Evolutionary conservation across 2,329 filamentous ascomycete species (phyloP).

Genomic region (Zymoseptoria ardabiliae): DNA sequence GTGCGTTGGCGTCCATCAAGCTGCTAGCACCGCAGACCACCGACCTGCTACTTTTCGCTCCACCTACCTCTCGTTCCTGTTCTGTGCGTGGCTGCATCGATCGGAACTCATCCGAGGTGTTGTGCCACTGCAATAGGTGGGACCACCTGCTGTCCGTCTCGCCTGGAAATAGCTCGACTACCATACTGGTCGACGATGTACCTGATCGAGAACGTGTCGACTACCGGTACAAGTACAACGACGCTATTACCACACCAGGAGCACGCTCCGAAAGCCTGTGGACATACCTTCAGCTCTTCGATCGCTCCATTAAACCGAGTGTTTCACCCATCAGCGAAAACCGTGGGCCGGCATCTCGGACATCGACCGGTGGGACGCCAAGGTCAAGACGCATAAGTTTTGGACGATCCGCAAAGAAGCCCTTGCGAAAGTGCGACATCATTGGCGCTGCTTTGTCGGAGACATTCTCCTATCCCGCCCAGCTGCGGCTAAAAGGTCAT

Average conservation of each 20-base stretch:
- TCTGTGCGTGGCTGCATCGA: slow-evolving; percentile 6
- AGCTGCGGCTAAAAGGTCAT: background rate
- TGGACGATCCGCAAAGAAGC: background rate
- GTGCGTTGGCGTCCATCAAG: background rate
- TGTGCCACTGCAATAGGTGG: background rate
- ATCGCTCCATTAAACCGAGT: background rate
- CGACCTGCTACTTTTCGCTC: background rate
- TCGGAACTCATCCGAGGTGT: background rate
- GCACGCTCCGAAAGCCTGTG: background rate
- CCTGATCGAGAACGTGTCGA: background rate
- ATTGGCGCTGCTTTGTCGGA: background rate
- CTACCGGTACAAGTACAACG: background rate
- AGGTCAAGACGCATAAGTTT: background rate
- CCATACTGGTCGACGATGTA: background rate
- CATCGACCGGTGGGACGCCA: background rate
- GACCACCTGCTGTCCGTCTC: background rate
- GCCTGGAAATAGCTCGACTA: background rate
- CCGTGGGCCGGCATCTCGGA: background rate
- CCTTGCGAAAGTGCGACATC: background rate
- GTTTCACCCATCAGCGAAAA: background rate
- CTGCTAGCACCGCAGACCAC: background rate
- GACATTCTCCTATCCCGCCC: background rate
- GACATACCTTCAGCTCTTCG: background rate
- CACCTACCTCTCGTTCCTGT: background rate
- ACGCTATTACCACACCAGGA: background rate